Evolutionary conservation across 768 basidiomycete species (phyloP), one percentile per base, ranked within the genome.

Genomic region (Hortiboletus campestris): DNA sequence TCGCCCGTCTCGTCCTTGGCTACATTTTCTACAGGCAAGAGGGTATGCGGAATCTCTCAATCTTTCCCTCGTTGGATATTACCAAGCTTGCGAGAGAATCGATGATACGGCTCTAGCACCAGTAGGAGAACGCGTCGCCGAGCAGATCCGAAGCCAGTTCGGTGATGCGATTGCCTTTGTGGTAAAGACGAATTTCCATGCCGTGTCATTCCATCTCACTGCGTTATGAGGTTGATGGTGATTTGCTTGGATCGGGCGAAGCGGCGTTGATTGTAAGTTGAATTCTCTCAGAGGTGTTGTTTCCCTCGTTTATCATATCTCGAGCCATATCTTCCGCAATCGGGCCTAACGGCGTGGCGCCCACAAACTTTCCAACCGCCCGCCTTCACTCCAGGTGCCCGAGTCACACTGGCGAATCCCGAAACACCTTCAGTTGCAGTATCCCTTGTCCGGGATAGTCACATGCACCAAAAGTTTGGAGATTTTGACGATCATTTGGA

Each of bases 401-500:
- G 57, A 28, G 77, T 84, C 64, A 74, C 78, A 55, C 69, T 91
- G 39, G 67, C 71, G 3, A 75, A 79, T 14, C 58, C 76, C 1
- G 74, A 75, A 34, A 63, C 79, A 4, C 83, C 85, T 0, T 58
- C 65, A 6, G 76, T 74, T 12, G 83, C 85, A 1, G 66, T 82
- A 14, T 61, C 68, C 4, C 72, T 83, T 1, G 82, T 87, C 16
- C 76, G 74, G 38, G 78, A 84, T 42, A 65, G 73, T 40, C 74
- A 73, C n/a, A 68, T 77, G 49, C 84, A 87, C 53, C 72, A 77
- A 54, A 74, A 78, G 45, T 84, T 92, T 54, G 86, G 84, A 5
- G 90, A 92, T 67, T 91, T 91, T 58, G 90, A 92, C 55, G 90
- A 91, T 61, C 87, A 91, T 71, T 69, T 91, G 44, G 90, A 90